A percentile compares a stretch with the other conserved stretches of the same genome.
These are phyloP conservation scores for Hippophae gyantsensis DNA, from an alignment of 306 rosid genomes.

Conservation along the genomic window DNA sequence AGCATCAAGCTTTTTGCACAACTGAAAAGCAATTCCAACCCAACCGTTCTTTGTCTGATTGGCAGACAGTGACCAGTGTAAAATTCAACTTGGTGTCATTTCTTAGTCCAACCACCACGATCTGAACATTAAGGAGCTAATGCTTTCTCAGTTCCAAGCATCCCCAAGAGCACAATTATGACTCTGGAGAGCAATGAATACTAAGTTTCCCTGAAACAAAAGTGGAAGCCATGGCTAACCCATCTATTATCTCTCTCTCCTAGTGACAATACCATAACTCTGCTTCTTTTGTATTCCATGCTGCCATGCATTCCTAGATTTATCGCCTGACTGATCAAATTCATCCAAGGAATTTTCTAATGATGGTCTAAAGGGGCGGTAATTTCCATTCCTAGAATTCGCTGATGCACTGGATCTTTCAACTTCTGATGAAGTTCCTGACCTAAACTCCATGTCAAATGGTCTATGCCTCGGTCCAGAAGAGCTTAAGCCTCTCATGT, in stretches of 20 bases:
- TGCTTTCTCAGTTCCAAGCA: conserved; percentile 6
- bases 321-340: conserved; percentile 49
- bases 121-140: conserved; percentile 7
- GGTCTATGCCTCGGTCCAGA: conserved; percentile 66
- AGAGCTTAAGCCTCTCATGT: conserved; percentile 65
- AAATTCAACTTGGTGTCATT: not conserved
- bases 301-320: conserved; percentile 68
- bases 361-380: conserved; percentile 39
- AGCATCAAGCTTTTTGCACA: conserved; percentile 8
- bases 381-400: conserved; percentile 58
- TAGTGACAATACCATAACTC: conserved; percentile 52
- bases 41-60: conserved; percentile 9
- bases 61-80: conserved; percentile 5
- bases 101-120: not conserved
- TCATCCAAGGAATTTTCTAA: conserved; percentile 63
- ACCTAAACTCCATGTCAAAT: conserved; percentile 63
- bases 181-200: conserved; percentile 10
- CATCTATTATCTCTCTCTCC: conserved; percentile 49
- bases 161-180: conserved; percentile 19
- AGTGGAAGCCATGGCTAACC: not conserved
- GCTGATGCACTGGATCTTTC: conserved; percentile 42
- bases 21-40: conserved; percentile 9
- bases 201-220: conserved; percentile 14
- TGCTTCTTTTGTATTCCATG: conserved; percentile 72
- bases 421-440: conserved; percentile 68